Evolutionary conservation across 306 rosid species (phyloP).

Genomic region (Begonia masoniana): DNA sequence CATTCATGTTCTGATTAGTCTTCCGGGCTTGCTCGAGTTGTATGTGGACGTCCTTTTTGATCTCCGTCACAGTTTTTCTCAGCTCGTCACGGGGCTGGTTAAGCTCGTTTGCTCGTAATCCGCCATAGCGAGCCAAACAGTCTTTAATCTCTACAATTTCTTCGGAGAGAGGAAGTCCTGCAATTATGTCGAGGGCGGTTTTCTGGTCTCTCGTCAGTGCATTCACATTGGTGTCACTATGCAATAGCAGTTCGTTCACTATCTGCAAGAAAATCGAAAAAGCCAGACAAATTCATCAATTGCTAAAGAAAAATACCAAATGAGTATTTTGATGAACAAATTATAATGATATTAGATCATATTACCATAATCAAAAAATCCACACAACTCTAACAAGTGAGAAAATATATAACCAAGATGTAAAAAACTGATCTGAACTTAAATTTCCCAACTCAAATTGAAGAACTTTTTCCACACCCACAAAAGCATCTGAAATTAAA

Average conservation of each 20-base stretch:
- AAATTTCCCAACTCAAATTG: no score
- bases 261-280: conserved; percentile 43
- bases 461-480: no score
- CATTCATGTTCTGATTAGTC: conserved; percentile 55
- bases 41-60: conserved; percentile 54
- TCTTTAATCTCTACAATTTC: conserved; percentile 44
- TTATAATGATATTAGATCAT: no score
- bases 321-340: no score
- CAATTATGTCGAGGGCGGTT: conserved; percentile 79
- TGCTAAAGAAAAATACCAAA: no score
- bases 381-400: no score
- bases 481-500: no score
- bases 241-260: conserved; percentile 47
- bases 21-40: conserved; percentile 85
- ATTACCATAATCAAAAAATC: no score
- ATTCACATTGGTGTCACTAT: conserved; percentile 59
- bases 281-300: no score
- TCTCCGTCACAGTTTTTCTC: conserved; percentile 57
- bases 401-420: no score
- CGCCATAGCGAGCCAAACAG: conserved; percentile 44
- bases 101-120: conserved; percentile 54
- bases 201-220: conserved; percentile 63
- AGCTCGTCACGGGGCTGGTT: conserved; percentile 82
- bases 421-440: no score
- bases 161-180: conserved; percentile 61